A percentile compares a stretch with the other conserved stretches of the same genome.
Conservation (phyloP, 1,284 basidiomycete genomes). For the Tranzscheliella williamsii region DNA sequence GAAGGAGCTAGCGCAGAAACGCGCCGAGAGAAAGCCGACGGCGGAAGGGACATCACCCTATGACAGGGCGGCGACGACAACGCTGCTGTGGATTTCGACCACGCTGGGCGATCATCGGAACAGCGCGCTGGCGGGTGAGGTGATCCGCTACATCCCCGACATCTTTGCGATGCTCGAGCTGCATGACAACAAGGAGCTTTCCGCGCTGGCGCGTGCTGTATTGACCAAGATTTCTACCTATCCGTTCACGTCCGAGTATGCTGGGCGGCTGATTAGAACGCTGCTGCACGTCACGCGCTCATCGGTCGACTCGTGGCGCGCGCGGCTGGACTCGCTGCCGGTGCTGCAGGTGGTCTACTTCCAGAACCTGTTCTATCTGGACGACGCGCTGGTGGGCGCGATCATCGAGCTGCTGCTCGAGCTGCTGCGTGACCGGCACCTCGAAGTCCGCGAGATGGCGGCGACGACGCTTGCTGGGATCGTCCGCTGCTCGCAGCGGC, state of each 20-base stretch:
- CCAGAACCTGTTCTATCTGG: constrained; percentile 57
- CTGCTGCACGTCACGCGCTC: constrained; percentile 44
- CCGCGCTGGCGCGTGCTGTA: constrained; percentile 40
- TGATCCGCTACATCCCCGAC: constrained; percentile 53
- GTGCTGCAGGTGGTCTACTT: constrained; percentile 59
- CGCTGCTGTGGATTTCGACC: constrained; percentile 52
- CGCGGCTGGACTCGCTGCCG: constrained; percentile 52
- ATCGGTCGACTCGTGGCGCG: constrained; percentile 53
- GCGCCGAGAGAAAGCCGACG: constrained; percentile 59
- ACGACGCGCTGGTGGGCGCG: constrained; percentile 19
- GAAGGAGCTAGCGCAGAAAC: constrained; percentile 51
- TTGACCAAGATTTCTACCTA: constrained; percentile 52
- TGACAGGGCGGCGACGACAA: constrained; percentile 52
- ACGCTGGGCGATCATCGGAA: constrained; percentile 57
- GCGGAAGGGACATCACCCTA: constrained; percentile 60
- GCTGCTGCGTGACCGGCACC: constrained; percentile 51
- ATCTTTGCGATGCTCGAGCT: constrained; percentile 58
- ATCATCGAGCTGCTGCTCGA: constrained; percentile 51
- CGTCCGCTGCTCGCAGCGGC: constrained; percentile 86
- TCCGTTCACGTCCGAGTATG: constrained; percentile 41
- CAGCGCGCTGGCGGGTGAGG: constrained; percentile 45
- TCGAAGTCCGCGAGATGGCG: constrained; percentile 59
- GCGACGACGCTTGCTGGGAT: constrained; percentile 76
- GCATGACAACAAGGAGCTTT: constrained; percentile 57
- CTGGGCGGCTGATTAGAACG: constrained; percentile 32